Percentiles rank a stretch among this genome's conserved stretches.
These are phyloP conservation scores for Aurantiochytrium sp. DNA, from an alignment of 108 stramenopile genomes.

Conservation along the genomic window DNA sequence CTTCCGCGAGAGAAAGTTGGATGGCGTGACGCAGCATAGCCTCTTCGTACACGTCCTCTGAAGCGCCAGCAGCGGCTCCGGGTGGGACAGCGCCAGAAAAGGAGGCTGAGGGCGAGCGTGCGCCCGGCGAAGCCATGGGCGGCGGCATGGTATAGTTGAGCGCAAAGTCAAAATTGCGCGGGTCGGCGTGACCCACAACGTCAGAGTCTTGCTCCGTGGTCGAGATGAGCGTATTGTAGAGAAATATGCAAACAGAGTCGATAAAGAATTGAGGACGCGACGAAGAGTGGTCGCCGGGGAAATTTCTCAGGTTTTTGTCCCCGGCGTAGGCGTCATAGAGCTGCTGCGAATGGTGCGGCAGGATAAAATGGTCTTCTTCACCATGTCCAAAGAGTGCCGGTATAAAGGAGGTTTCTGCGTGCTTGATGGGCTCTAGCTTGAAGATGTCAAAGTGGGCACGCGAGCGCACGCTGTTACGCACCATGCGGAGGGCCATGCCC, in stretches of 20 bases:
- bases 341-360: conserved; percentile 29
- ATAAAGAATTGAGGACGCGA: conserved; percentile 34
- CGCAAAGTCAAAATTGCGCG: neutral
- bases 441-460: conserved; percentile 24
- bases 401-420: conserved; percentile 33
- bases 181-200: neutral
- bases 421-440: conserved; percentile 24
- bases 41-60: neutral
- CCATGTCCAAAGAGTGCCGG: conserved; percentile 50
- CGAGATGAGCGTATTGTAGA: conserved; percentile 19
- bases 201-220: neutral
- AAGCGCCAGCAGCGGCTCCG: neutral
- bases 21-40: conserved; percentile 9
- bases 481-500: neutral
- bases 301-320: conserved; percentile 48
- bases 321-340: conserved; percentile 45
- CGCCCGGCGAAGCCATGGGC: neutral
- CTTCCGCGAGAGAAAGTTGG: neutral
- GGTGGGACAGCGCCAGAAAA: neutral
- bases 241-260: conserved; percentile 42
- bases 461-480: neutral
- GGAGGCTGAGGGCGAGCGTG: too few species aligned
- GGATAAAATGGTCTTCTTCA: conserved; percentile 42
- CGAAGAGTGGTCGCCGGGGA: conserved; percentile 53
- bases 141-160: neutral